Evolutionary conservation across 2,329 filamentous ascomycete species (phyloP).

Genomic region (Celoporthe dispersa): DNA sequence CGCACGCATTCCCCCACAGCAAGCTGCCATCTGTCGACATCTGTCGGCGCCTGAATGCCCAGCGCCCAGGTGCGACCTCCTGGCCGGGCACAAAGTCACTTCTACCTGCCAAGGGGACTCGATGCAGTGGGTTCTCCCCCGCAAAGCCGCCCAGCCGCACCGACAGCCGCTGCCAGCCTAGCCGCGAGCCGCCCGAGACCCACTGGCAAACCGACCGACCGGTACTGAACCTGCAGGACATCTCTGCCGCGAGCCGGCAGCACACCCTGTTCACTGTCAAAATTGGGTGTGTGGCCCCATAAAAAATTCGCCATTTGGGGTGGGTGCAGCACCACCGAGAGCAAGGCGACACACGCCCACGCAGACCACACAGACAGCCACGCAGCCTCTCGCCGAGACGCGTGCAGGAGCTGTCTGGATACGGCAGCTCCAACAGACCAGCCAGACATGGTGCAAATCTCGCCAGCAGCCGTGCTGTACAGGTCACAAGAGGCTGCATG

Average conservation of each 20-base stretch:
- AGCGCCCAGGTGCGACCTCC: neutral
- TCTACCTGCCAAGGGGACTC: neutral
- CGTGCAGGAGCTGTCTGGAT: neutral
- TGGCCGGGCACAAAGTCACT: neutral
- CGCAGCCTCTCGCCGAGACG: neutral
- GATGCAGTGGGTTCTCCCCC: neutral
- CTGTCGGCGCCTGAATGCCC: neutral
- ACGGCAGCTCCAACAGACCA: conserved; percentile 3
- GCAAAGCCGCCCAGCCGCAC: conserved; percentile 1
- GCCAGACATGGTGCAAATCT: neutral
- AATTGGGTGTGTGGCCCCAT: neutral
- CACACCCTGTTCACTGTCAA: neutral
- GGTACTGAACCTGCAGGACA: conserved; percentile 5
- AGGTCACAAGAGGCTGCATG: neutral
- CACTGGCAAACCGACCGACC: conserved; percentile 9
- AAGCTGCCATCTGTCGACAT: neutral
- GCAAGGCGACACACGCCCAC: no score
- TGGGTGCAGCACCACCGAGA: no score
- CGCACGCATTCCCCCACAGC: no score
- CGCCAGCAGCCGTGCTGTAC: neutral
- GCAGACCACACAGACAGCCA: neutral
- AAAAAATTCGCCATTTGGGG: neutral
- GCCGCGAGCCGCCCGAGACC: conserved; percentile 19
- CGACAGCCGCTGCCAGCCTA: conserved; percentile 10
- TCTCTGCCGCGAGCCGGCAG: conserved; percentile 4